Evolutionary conservation across 768 basidiomycete species (phyloP), one percentile per base, ranked within the genome.

Genomic region (Udeniomyces megalosporus): DNA sequence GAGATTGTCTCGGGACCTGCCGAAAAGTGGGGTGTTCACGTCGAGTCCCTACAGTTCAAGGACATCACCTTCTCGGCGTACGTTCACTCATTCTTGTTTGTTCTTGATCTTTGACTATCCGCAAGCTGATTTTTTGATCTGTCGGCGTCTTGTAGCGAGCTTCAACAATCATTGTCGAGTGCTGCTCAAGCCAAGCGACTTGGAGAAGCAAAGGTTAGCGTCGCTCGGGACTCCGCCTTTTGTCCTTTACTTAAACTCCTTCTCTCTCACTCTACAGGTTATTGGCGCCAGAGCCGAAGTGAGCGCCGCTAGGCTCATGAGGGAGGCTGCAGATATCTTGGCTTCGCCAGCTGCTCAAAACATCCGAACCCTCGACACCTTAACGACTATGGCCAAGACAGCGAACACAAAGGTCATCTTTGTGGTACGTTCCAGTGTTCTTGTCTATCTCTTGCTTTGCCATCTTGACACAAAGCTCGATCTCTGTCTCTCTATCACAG

Each of bases 141-240:
- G 38, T 61, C 60, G 52, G 47, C 45, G 55, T 61, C 49, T 47
- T 58, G 46, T 26, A 66, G 85, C 52, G 93, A 96, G 63, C 82
- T 99, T 20, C 83, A 90, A 57, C 84, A 88, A 10, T 88, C 88
- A 20, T 79, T 99, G 53, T 93, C 90, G 14, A 87, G 85, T 66
- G 93, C 93, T 42, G 93, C 93, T 22, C 92, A 95, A 71, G 90
- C 93, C 76, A 95, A 95, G 80, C 82, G 93, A 65, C 83, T 96
- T 63, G 93, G 91, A 75, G 93, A 97, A 76, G 84, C 83, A 70
- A 96, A 96, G 76, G 71, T 70, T 47, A 10, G 52, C 48, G 22
- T 46, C 12, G 34, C 29, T 11, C 26, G n/a, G n/a, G n/a, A n/a
- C n/a, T n/a, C n/a, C n/a, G n/a, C n/a, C n/a, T n/a, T n/a, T n/a